Conservation (phyloP, 2,329 filamentous ascomycete genomes). For the Colletotrichum theobromicola region DNA sequence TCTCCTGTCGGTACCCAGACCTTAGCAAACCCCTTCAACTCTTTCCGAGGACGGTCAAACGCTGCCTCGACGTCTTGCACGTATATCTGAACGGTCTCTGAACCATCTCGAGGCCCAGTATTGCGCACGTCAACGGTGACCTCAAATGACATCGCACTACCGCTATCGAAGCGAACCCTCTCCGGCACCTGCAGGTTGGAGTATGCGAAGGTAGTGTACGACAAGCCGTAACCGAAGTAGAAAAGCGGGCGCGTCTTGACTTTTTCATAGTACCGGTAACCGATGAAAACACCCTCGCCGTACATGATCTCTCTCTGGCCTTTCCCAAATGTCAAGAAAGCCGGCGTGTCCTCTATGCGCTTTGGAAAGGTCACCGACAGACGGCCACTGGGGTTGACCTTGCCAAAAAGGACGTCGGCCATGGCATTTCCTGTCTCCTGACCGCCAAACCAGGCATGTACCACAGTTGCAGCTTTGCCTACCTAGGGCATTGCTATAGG, state of each 20-base stretch:
- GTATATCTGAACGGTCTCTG: conserved; percentile 34
- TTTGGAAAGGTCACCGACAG: conserved; percentile 73
- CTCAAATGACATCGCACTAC: neutral
- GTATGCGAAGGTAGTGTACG: conserved; percentile 66
- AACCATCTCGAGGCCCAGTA: neutral
- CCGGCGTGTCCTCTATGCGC: conserved; percentile 66
- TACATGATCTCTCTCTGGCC: conserved; percentile 66
- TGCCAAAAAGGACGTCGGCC: conserved; percentile 28
- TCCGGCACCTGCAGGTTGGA: conserved; percentile 30
- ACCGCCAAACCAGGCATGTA: conserved; percentile 31
- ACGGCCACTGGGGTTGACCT: conserved; percentile 58
- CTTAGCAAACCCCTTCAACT: conserved; percentile 59
- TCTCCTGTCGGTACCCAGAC: conserved; percentile 55
- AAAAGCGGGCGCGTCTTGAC: conserved; percentile 55
- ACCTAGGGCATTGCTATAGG: conserved; percentile 56
- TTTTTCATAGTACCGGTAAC: conserved; percentile 72
- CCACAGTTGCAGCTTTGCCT: conserved; percentile 42
- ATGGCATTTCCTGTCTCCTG: conserved; percentile 27
- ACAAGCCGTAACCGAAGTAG: conserved; percentile 71
- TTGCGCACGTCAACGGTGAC: neutral
- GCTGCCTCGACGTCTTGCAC: conserved; percentile 45
- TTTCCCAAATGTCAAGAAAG: conserved; percentile 73
- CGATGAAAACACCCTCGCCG: conserved; percentile 75
- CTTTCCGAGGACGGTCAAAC: conserved; percentile 44
- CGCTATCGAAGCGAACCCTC: conserved; percentile 21